Evolutionary conservation across 768 basidiomycete genomes (phyloP).

Genomic region (Rhizopogon roseolus): DNA sequence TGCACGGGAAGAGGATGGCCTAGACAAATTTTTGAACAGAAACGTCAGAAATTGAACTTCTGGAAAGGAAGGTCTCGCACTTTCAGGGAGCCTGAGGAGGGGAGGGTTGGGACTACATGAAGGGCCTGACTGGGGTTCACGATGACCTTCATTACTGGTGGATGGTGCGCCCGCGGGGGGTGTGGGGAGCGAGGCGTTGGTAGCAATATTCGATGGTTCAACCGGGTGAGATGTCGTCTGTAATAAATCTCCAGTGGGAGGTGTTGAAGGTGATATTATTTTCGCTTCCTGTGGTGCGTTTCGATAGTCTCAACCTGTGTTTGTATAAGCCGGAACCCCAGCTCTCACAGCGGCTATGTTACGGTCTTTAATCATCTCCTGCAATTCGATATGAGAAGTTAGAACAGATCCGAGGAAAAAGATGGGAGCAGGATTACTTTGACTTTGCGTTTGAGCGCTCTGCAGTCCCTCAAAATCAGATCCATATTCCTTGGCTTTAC

Average conservation of each 20-base stretch:
- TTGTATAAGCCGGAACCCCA: too few species aligned
- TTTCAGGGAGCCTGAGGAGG: background rate
- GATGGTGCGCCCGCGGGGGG: too few species aligned
- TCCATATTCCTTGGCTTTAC: background rate
- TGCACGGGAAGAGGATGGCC: background rate
- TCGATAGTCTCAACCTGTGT: too few species aligned
- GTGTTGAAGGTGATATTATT: background rate
- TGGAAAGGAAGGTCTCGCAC: background rate
- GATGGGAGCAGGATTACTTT: background rate
- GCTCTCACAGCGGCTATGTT: too few species aligned
- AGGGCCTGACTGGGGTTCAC: background rate
- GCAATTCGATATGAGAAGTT: background rate
- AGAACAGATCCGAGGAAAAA: background rate
- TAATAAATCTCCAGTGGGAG: background rate
- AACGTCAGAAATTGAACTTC: too few species aligned
- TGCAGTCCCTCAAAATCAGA: background rate
- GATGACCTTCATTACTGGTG: too few species aligned
- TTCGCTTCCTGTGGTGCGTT: too few species aligned
- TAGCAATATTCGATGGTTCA: background rate
- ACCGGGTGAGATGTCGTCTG: background rate
- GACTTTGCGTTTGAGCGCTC: background rate
- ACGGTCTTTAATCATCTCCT: background rate
- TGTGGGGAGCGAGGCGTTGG: background rate
- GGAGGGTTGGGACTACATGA: too few species aligned
- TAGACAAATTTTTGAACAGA: background rate